These are phyloP conservation scores for Ocimum tenuiflorum DNA, from an alignment of 257 asterid genomes.

Conservation along the genomic window DNA sequence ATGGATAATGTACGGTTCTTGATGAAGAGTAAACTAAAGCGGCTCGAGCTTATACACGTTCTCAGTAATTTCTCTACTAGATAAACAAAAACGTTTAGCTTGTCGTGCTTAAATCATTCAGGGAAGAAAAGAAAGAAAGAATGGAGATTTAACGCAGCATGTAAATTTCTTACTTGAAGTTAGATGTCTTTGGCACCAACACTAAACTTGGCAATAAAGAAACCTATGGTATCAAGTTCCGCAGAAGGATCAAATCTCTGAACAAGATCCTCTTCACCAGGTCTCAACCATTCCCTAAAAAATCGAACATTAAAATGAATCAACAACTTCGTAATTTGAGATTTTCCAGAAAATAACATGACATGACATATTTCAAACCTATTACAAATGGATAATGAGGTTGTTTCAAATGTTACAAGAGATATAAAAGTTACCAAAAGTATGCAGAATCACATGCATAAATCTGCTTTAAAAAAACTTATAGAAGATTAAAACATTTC, in stretches of 20 bases:
- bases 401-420: background rate
- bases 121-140: background rate
- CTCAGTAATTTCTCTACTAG: background rate
- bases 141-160: background rate
- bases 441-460: background rate
- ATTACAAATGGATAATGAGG: background rate
- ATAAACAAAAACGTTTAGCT: background rate
- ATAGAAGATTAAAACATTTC: background rate
- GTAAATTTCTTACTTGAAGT: conserved; percentile 1
- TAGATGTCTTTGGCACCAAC: conserved; percentile 60
- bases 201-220: conserved; percentile 84
- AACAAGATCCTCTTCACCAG: conserved; percentile 86
- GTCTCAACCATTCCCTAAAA: conserved; percentile 84
- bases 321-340: background rate
- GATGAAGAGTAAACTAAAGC: background rate
- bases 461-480: background rate
- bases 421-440: background rate
- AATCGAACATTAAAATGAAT: conserved; percentile 8
- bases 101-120: background rate
- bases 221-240: conserved; percentile 77
- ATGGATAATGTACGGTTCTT: background rate
- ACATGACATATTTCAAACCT: background rate
- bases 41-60: background rate
- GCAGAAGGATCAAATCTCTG: conserved; percentile 97
- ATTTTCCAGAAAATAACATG: background rate